Percentiles rank a stretch among this genome's conserved stretches.
Evolutionary conservation across 306 rosid species (phyloP).

Genomic region (Prunus kanzakura): DNA sequence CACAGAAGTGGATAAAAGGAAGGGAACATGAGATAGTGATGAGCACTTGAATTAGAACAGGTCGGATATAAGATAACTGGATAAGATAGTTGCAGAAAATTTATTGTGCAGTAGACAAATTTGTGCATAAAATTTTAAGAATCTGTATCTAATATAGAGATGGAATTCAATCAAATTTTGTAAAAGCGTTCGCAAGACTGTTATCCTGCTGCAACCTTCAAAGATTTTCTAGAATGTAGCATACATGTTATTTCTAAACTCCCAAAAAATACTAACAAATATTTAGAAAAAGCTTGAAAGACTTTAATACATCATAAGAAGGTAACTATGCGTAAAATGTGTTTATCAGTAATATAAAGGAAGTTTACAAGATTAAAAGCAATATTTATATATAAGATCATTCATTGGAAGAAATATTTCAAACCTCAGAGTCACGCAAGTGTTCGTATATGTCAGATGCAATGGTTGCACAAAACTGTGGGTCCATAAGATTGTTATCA

Average conservation of each 20-base stretch:
- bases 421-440: slow-evolving; percentile 59
- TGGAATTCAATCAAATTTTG: background rate
- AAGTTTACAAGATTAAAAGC: background rate
- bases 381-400: background rate
- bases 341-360: background rate
- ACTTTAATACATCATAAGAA: background rate
- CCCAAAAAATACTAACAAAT: background rate
- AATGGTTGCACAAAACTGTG: slow-evolving; percentile 45
- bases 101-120: background rate
- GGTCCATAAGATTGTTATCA: slow-evolving; percentile 39
- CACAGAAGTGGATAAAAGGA: background rate
- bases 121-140: background rate
- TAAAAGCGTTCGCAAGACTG: background rate
- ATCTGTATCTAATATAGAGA: background rate
- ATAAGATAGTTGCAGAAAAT: background rate
- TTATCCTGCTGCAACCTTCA: background rate
- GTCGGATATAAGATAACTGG: background rate
- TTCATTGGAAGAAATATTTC: slow-evolving; percentile 1
- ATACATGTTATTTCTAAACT: background rate
- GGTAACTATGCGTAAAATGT: background rate
- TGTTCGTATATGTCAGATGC: slow-evolving; percentile 46
- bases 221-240: background rate
- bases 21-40: background rate
- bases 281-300: background rate
- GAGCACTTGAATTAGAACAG: background rate